Percentiles rank a stretch among this genome's conserved stretches.
These are phyloP conservation scores for Arthrobotrys iridis DNA, from an alignment of 2,329 filamentous ascomycete species.

Conservation along the genomic window DNA sequence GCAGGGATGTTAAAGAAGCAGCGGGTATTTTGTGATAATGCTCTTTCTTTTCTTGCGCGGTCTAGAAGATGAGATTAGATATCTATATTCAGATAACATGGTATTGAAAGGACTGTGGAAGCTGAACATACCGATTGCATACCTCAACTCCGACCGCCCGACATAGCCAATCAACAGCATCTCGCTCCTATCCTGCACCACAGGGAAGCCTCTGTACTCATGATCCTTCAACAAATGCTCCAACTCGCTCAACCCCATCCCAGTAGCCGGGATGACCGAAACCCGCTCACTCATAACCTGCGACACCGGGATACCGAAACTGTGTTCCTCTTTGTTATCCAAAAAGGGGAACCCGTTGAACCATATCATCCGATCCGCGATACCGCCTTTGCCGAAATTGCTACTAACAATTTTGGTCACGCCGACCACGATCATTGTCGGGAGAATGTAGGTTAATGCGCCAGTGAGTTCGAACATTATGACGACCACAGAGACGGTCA, in stretches of 20 bases:
- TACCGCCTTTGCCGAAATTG: slow-evolving; percentile 92
- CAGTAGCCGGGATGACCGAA: slow-evolving; percentile 76
- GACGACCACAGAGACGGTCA: slow-evolving; percentile 94
- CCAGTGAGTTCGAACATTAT: slow-evolving; percentile 99
- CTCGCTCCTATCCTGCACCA: slow-evolving; percentile 77
- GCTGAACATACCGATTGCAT: slow-evolving; percentile 74
- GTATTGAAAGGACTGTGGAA: no score
- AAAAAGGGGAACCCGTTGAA: slow-evolving; percentile 97
- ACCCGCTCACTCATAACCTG: slow-evolving; percentile 85
- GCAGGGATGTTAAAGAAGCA: slow-evolving; percentile 72
- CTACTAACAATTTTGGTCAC: slow-evolving; percentile 94
- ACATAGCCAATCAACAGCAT: slow-evolving; percentile 89
- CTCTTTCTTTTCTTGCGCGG: slow-evolving; percentile 73
- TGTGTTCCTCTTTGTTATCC: slow-evolving; percentile 97
- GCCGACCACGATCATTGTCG: slow-evolving; percentile 98
- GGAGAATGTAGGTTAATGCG: slow-evolving; percentile 94
- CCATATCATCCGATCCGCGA: slow-evolving; percentile 98
- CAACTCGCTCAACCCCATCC: slow-evolving; percentile 78
- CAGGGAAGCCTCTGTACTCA: slow-evolving; percentile 90
- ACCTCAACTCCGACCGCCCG: slow-evolving; percentile 87
- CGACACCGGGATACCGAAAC: slow-evolving; percentile 92
- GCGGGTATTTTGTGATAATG: slow-evolving; percentile 73
- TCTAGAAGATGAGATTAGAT: slow-evolving; percentile 32
- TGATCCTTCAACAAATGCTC: slow-evolving; percentile 74
- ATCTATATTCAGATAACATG: not conserved